Base-by-base conservation (phyloP, 192 early-diverging fungal species). In the Backusella australiensis region DNA sequence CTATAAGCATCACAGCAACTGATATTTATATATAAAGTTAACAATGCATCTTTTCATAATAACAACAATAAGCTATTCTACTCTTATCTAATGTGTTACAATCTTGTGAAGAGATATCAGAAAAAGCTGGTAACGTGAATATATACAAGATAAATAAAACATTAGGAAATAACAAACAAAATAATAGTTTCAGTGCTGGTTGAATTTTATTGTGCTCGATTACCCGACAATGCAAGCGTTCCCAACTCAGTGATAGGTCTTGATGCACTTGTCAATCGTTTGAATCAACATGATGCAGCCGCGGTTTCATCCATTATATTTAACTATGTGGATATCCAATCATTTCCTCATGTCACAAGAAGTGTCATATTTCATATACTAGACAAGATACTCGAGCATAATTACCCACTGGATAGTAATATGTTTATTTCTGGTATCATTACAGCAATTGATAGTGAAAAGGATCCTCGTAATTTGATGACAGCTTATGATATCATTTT, bases 401-500 rank as follows among this genome's bases (percentile, higher is more conserved):
- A 93, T 76, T 44, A 85, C 29, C 77, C 86, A 71, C 34, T 83
- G n/a, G 86, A 95, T 70, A 91, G 86, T 46, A 79, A 86, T 23
- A 87, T 88, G 32, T 95, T 97, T 86, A 87, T 97, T 14, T 82
- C 85, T 72, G 96, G 93, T n/a, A 97, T 94, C 80, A 93, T 93
- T 36, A 89, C 93, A 77, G 78, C 86, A 23, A 87, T 99, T 83
- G 97, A 98, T 78, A 95, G 94, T 38, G 98, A 99, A 81, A 99
- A 99, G 86, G 98, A 99, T 82, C 98, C 98, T 23, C 86, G 98
- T 36, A 96, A 99, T 79, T 84, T 99, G 44, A 87, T 98, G 78
- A 80, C 94, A 29, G 93, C 91, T 0, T 99, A 99, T 84, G 85
- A 89, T 44, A 85, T 93, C 0, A 86, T 96, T 41, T 88, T 88